Evolutionary conservation across 2,329 filamentous ascomycete species (phyloP).

Genomic region (Cercospora citrullina): DNA sequence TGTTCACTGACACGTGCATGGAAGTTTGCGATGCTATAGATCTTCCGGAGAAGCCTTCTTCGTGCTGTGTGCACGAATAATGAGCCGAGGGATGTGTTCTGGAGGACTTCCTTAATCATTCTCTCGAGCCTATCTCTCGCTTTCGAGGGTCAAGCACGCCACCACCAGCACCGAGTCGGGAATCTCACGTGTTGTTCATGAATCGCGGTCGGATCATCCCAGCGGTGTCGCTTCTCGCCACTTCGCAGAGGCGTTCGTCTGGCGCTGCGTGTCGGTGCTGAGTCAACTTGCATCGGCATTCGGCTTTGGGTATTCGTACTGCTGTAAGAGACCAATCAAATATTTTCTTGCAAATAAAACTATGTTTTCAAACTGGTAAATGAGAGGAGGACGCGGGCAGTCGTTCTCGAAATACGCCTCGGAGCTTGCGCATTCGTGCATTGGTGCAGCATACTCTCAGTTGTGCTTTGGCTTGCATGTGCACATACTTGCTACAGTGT

Average conservation of each 20-base stretch:
- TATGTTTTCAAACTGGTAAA: not conserved
- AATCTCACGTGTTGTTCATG: not conserved
- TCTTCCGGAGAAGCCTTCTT: not conserved
- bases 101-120: not conserved
- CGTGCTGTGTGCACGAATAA: not conserved
- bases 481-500: not conserved
- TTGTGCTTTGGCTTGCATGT: constrained; percentile 1
- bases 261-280: not conserved
- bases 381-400: not conserved
- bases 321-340: not conserved
- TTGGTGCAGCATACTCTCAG: not conserved
- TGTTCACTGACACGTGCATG: not conserved
- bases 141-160: not conserved
- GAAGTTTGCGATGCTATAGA: not conserved
- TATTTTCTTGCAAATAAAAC: not conserved
- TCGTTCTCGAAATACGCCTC: not conserved
- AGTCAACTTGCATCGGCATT: not conserved
- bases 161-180: not conserved
- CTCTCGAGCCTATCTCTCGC: not conserved
- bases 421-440: constrained; percentile 1
- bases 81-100: not conserved
- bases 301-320: not conserved
- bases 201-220: not conserved
- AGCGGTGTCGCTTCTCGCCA: not conserved
- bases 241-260: not conserved